A percentile compares a stretch with the other conserved stretches of the same genome.
Evolutionary conservation across 2,329 filamentous ascomycete species (phyloP).

Genomic region (Botrytis tulipae): DNA sequence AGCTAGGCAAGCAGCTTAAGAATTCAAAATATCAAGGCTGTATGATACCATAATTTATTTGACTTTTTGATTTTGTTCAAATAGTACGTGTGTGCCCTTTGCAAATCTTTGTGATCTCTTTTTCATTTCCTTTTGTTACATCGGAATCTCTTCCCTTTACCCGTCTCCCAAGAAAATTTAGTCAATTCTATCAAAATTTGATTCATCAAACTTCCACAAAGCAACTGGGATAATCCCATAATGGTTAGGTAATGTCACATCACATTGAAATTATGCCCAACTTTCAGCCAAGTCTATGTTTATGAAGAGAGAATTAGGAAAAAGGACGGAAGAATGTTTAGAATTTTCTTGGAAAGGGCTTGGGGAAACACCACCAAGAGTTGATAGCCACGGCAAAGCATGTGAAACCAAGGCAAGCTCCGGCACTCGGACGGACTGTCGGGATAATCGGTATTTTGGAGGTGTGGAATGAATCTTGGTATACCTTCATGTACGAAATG

Average conservation of each 20-base stretch:
- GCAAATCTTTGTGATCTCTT: neutral
- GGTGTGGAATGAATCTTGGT: neutral
- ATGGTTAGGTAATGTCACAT: neutral
- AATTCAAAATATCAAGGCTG: conserved; percentile 35
- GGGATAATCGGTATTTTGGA: neutral
- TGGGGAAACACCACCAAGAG: conserved; percentile 7
- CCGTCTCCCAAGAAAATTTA: neutral
- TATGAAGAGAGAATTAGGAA: neutral
- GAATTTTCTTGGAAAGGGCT: neutral
- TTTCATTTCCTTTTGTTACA: neutral
- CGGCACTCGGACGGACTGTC: neutral
- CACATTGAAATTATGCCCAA: neutral
- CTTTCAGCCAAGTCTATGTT: neutral
- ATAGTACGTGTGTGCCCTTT: conserved; percentile 10
- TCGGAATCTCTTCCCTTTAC: neutral
- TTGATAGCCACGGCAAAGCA: conserved; percentile 2
- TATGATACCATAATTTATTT: conserved; percentile 37
- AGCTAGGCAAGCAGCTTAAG: conserved; percentile 34
- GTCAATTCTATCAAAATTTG: neutral
- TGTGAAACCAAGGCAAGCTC: neutral
- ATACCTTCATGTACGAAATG: neutral
- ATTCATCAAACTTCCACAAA: neutral
- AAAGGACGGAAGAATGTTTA: neutral
- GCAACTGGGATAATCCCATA: neutral
- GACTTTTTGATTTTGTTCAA: conserved; percentile 14